These are phyloP conservation scores for Mycena rosella DNA, from an alignment of 768 basidiomycete species.

Conservation along the genomic window DNA sequence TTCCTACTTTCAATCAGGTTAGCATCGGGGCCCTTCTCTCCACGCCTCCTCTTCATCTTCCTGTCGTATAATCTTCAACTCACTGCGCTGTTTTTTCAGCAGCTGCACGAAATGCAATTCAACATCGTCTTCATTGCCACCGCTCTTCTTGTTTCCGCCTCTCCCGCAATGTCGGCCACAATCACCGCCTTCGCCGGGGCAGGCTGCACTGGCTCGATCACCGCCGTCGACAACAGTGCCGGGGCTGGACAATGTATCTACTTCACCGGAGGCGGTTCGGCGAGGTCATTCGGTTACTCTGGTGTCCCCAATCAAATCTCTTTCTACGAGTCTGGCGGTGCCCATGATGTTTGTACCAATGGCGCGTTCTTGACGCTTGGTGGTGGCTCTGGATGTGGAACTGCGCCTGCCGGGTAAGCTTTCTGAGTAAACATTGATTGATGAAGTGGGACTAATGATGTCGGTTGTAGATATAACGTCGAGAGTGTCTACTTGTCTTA, in stretches of 20 bases:
- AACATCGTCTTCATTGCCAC: conserved; percentile 24
- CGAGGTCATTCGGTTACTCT: conserved; percentile 37
- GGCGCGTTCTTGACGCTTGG: no score
- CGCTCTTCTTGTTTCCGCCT: no score
- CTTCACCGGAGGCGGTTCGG: conserved; percentile 26
- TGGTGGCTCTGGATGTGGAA: no score
- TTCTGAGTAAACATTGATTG: no score
- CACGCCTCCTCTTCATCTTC: conserved; percentile 3
- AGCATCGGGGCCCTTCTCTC: no score
- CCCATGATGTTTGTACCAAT: no score
- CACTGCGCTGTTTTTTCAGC: conserved; percentile 18
- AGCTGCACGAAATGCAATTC: conserved; percentile 40
- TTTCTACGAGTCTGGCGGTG: no score
- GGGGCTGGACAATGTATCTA: conserved; percentile 23
- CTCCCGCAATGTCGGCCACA: conserved; percentile 14
- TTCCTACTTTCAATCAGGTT: conserved; percentile 11
- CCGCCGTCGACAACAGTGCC: neutral
- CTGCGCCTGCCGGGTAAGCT: conserved; percentile 3
- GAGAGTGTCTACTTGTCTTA: conserved; percentile 9
- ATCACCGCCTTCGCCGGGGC: neutral
- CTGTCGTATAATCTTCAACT: conserved; percentile 14
- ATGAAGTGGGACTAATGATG: no score
- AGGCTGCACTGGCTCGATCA: conserved; percentile 16
- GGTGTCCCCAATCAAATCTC: no score
- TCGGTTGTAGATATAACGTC: neutral